These are phyloP conservation scores for Penicillium aurantiogriseum DNA, from an alignment of 2,329 filamentous ascomycete genomes.

Conservation along the genomic window DNA sequence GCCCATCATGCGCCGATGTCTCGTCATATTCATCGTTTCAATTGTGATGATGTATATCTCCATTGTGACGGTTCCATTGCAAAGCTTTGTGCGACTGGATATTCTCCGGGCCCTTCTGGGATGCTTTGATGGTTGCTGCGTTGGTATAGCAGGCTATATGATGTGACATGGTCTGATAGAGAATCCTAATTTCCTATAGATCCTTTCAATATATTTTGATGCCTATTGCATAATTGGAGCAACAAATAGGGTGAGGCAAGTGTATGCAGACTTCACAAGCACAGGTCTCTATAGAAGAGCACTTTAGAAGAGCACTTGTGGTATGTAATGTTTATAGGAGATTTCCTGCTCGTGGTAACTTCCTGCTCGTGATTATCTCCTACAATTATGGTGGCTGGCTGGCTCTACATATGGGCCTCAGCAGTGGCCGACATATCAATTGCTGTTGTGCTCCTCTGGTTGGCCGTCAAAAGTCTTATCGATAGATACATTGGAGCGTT, in stretches of 20 bases:
- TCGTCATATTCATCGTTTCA: no score
- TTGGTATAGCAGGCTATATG: conserved; percentile 3
- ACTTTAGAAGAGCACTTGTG: conserved; percentile 8
- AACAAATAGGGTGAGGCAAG: conserved; percentile 10
- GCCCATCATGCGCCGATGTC: no score
- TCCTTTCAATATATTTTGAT: conserved; percentile 5
- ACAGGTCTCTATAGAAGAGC: conserved; percentile 5
- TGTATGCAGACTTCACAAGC: conserved; percentile 6
- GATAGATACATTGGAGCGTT: conserved; percentile 37
- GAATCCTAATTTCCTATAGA: not conserved
- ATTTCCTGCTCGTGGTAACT: no score
- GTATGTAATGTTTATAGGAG: not conserved
- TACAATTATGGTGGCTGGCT: no score
- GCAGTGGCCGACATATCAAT: no score
- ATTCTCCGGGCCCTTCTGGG: conserved; percentile 24
- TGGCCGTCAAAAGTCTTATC: conserved; percentile 45
- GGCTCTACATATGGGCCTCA: no score
- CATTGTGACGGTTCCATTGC: not conserved
- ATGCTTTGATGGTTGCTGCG: conserved; percentile 21
- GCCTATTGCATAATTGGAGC: conserved; percentile 6
- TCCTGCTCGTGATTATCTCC: no score
- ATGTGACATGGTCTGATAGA: not conserved
- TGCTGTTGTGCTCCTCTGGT: conserved; percentile 47
- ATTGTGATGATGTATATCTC: no score
- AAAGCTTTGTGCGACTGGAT: conserved; percentile 24